These are phyloP conservation scores for Candida namnaoensis DNA, from an alignment of 805 yeast species.

Conservation along the genomic window DNA sequence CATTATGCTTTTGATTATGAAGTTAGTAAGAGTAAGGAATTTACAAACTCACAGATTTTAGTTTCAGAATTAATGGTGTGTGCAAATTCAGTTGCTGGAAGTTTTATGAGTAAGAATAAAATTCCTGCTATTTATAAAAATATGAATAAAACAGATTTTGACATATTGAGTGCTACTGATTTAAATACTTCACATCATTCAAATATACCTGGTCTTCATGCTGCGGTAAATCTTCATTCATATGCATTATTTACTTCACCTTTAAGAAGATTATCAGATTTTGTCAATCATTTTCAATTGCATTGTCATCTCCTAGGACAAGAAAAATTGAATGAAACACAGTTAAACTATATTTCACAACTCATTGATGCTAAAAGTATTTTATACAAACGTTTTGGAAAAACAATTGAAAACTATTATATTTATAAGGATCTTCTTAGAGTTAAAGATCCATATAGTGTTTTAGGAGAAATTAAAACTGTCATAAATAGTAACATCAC, in stretches of 20 bases:
- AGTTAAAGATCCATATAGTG: not conserved
- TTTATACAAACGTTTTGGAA: not conserved
- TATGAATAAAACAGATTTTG: slow-evolving; percentile 13
- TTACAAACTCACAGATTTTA: slow-evolving; percentile 44
- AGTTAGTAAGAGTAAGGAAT: slow-evolving; percentile 14
- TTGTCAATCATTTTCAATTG: slow-evolving; percentile 73
- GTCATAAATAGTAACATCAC: not conserved
- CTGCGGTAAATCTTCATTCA: slow-evolving; percentile 48
- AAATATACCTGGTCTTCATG: slow-evolving; percentile 39
- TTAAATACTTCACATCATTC: slow-evolving; percentile 39
- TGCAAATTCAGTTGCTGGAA: slow-evolving; percentile 59
- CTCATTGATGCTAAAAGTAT: not conserved
- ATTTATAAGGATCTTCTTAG: too few relatives aligned
- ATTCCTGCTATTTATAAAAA: slow-evolving; percentile 44
- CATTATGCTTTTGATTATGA: slow-evolving; percentile 3
- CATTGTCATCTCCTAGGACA: slow-evolving; percentile 18
- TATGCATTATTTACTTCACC: slow-evolving; percentile 87
- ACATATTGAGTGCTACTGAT: slow-evolving; percentile 14
- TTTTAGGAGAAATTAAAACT: not conserved
- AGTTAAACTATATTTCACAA: not conserved
- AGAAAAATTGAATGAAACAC: not conserved
- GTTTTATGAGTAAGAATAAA: slow-evolving; percentile 29
- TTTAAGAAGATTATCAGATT: slow-evolving; percentile 72
- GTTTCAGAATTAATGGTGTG: slow-evolving; percentile 83
- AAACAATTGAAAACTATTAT: too few relatives aligned